Conservation (phyloP, 305 asterid genomes). For the Fraxinus ornus region DNA sequence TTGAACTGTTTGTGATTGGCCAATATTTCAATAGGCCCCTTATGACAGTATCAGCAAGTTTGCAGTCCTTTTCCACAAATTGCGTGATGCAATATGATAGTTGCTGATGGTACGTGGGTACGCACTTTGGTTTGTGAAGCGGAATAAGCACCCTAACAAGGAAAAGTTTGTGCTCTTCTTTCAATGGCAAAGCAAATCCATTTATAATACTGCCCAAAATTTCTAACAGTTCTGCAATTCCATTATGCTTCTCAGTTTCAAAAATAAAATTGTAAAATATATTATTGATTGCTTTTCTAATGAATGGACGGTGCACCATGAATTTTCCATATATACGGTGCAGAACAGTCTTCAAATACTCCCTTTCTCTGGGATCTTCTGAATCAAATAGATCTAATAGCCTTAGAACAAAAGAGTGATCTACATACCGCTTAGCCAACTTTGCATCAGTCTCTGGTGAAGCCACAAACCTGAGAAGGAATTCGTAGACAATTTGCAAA, state of each 20-base stretch:
- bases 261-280: constrained; percentile 52
- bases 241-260: constrained; percentile 57
- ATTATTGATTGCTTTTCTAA: constrained; percentile 59
- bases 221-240: constrained; percentile 59
- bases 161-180: constrained; percentile 61
- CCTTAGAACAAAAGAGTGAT: constrained; percentile 54
- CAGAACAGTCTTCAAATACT: constrained; percentile 52
- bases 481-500: constrained; percentile 58
- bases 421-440: constrained; percentile 55
- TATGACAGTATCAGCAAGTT: constrained; percentile 53
- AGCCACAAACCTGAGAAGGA: constrained; percentile 51
- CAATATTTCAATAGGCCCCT: constrained; percentile 57
- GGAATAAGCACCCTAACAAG: constrained; percentile 56
- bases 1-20: constrained; percentile 59
- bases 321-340: constrained; percentile 64
- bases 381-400: constrained; percentile 56
- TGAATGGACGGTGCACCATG: constrained; percentile 67
- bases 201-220: constrained; percentile 60
- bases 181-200: constrained; percentile 61
- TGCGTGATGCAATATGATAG: constrained; percentile 58
- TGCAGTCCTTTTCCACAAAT: constrained; percentile 58
- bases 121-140: constrained; percentile 55
- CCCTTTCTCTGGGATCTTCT: constrained; percentile 65
- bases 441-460: constrained; percentile 57
- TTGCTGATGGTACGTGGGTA: constrained; percentile 56